Evolutionary conservation across 2,329 filamentous ascomycete species (phyloP).

Genomic region (Microsporum canis): DNA sequence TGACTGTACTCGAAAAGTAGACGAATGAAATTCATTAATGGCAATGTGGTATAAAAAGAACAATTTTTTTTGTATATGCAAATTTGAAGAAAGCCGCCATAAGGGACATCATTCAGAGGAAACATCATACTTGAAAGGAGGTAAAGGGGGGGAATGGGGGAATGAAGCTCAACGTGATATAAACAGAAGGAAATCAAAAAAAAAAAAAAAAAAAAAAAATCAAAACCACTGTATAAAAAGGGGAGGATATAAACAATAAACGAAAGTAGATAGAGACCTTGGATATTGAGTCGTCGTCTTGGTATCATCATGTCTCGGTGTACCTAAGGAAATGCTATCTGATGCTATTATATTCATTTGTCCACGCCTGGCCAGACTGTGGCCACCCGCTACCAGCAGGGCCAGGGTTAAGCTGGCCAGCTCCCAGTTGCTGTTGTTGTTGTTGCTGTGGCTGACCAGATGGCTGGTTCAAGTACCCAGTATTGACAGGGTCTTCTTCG

Average conservation of each 20-base stretch:
- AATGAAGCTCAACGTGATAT: neutral
- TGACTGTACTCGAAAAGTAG: neutral
- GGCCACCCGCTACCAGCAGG: conserved; percentile 9
- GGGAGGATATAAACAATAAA: neutral
- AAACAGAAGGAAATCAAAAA: neutral
- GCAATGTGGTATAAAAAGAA: neutral
- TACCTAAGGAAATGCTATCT: neutral
- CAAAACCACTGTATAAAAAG: neutral
- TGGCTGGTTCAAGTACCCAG: conserved; percentile 25
- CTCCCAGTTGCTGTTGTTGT: conserved; percentile 8
- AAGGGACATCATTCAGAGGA: neutral
- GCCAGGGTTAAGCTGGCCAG: conserved; percentile 20
- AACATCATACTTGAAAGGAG: neutral
- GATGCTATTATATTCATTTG: conserved; percentile 1
- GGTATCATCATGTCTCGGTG: neutral
- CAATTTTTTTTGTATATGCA: conserved; percentile 1
- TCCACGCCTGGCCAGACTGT: conserved; percentile 6
- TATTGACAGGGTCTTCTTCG: conserved; percentile 33
- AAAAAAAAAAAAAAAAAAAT: neutral
- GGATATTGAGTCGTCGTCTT: neutral
- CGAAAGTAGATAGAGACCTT: neutral
- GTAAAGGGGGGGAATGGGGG: neutral
- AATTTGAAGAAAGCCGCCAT: neutral
- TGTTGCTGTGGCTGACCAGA: conserved; percentile 2
- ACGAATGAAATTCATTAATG: neutral